Percentiles rank a stretch among this genome's conserved stretches.
Conservation (phyloP, 2,329 filamentous ascomycete genomes). For the Colletotrichum aenigma region DNA sequence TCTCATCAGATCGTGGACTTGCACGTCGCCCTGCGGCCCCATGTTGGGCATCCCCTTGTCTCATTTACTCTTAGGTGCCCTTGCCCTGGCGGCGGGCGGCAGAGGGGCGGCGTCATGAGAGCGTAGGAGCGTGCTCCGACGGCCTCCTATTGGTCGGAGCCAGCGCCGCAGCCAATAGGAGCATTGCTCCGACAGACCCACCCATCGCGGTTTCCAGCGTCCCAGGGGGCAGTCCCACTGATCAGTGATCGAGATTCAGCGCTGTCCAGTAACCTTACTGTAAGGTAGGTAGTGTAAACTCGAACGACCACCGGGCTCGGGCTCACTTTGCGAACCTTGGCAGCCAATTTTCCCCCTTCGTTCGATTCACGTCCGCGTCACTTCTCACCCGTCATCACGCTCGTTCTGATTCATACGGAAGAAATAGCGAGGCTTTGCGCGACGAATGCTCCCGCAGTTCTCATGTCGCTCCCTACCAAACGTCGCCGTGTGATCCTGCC, state of each 20-base stretch:
- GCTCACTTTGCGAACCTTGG: background rate
- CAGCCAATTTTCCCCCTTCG: background rate
- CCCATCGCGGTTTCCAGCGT: background rate
- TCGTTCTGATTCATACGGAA: background rate
- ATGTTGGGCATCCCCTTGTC: background rate
- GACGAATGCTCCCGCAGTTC: background rate
- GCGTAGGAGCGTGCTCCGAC: conserved; percentile 13
- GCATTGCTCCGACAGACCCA: background rate
- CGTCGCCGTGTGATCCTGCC: conserved; percentile 17
- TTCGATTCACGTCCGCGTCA: background rate
- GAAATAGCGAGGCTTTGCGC: background rate
- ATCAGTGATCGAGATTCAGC: background rate
- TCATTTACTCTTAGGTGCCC: background rate
- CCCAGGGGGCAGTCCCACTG: background rate
- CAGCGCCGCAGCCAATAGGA: background rate
- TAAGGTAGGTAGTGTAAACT: background rate
- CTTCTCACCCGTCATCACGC: background rate
- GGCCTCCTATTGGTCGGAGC: conserved; percentile 2
- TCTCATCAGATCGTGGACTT: background rate
- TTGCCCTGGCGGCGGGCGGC: background rate
- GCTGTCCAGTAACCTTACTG: background rate
- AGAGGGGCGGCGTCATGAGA: background rate
- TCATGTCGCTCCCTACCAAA: conserved; percentile 13
- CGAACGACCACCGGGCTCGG: background rate
- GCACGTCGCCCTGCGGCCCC: background rate